Percentiles rank a stretch among this genome's conserved stretches.
Conservation (phyloP, 1,284 basidiomycete genomes). For the Ceratobasidium sp. region DNA sequence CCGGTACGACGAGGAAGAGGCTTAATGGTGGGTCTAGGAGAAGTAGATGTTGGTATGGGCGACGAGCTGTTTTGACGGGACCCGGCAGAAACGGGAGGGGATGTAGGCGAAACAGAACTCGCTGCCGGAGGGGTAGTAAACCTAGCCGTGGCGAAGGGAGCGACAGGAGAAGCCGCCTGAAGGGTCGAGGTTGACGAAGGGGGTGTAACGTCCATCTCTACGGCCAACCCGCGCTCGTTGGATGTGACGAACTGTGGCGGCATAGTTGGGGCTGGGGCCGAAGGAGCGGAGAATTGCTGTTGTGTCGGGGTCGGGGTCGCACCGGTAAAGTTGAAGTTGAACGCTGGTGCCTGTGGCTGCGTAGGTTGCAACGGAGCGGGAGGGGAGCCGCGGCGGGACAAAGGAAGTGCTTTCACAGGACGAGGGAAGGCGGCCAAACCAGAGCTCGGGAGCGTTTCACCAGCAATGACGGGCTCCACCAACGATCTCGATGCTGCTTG, state of each 20-base stretch:
- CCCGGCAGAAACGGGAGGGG: slow-evolving; percentile 9
- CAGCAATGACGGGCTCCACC: not conserved
- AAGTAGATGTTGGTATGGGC: slow-evolving; percentile 7
- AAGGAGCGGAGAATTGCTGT: not conserved
- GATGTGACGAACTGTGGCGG: slow-evolving; percentile 28
- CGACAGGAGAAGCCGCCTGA: slow-evolving; percentile 1
- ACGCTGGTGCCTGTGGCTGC: slow-evolving; percentile 11
- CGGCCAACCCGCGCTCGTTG: slow-evolving; percentile 28
- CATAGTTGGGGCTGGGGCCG: not conserved
- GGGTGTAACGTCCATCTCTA: slow-evolving; percentile 38
- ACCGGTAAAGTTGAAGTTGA: slow-evolving; percentile 26
- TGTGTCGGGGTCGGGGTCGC: not conserved
- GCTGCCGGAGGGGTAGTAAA: not conserved
- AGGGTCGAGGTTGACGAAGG: slow-evolving; percentile 20
- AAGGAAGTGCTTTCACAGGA: slow-evolving; percentile 24
- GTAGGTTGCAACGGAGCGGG: not conserved
- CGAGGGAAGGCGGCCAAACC: not conserved
- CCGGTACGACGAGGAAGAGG: slow-evolving; percentile 36
- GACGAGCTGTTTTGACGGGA: slow-evolving; percentile 14
- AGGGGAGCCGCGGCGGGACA: slow-evolving; percentile 24
- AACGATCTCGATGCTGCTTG: not conserved
- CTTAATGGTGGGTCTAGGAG: slow-evolving; percentile 25
- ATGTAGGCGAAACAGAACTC: not conserved
- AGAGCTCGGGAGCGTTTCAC: not conserved
- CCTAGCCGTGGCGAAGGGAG: not conserved